Base-by-base conservation (phyloP, 2,329 filamentous ascomycete genomes). In the Apiospora koreana region DNA sequence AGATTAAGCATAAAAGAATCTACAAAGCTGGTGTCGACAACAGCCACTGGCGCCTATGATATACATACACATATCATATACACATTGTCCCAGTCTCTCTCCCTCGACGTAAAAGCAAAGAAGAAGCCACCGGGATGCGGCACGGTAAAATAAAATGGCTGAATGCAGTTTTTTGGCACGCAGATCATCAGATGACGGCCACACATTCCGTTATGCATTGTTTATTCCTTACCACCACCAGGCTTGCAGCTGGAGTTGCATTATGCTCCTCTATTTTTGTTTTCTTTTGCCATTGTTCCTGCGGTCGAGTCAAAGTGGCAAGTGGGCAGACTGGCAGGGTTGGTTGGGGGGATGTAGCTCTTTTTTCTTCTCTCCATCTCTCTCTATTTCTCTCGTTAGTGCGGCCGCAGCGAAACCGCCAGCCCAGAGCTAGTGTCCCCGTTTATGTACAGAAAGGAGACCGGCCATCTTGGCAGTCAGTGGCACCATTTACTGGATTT, bases 381-480 rank as follows among this genome's bases (percentile, higher is more conserved):
- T n/a, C n/a, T n/a, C n/a, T n/a, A n/a, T n/a, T 16, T 58, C 54
- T 62, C 54, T 62, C 54, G 54, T 62, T 62, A 62, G 54, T 62
- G 54, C 31, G 54, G 54, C 50, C 50, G 16, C 54, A 38, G 9
- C 31, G 54, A 62, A 62, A 62, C 28, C 54, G 31, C 54, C 54
- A 62, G 54, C 31, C 31, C 31, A 14, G 31, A 38, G 54, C 54
- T 62, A 62, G 38, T n/a, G 54, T 38, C 21, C 54, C 21, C 54
- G 10, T 14, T 58, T 21, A 35, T n/a, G 28, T 58, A 6, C 48
- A 31, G 9, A n/a, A 62, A 62, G 35, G 54, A 62, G 35, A 62
- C 31, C 18, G 31, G 31, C 28, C 2, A 62, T 62, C 54, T 62
- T 62, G 54, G 31, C 54, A n/a, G 31, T n/a, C 31, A 6, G n/a